phyloP scores from a whole-genome alignment of 106 monocot genomes.

The Allium sativum region DNA sequence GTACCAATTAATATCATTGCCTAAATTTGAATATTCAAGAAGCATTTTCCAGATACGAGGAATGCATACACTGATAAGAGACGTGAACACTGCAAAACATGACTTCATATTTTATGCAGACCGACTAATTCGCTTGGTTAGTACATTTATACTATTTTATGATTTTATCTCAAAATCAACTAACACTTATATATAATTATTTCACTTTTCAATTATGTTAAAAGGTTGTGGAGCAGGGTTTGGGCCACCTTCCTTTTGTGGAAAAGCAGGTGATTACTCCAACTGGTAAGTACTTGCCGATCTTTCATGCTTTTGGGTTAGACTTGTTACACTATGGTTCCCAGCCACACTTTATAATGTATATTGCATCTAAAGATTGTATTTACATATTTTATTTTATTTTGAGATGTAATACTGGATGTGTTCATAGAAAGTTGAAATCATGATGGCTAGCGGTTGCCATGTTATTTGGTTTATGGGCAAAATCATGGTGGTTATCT shows the following conservation, averaged over 20 bases:
- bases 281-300: constrained; percentile 46
- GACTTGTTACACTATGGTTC: not conserved
- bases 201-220: not conserved
- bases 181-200: not conserved
- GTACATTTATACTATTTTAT: constrained; percentile 21
- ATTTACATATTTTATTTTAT: too few species aligned
- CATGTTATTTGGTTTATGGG: too few species aligned
- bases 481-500: too few species aligned
- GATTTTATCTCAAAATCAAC: not conserved
- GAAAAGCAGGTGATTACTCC: constrained; percentile 98
- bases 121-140: constrained; percentile 86
- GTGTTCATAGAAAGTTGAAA: too few species aligned
- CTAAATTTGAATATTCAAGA: too few species aligned
- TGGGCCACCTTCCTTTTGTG: constrained; percentile 83
- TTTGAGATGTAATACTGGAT: too few species aligned
- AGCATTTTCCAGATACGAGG: constrained; percentile 59
- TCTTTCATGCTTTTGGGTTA: not conserved
- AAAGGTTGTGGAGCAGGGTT: constrained; percentile 94
- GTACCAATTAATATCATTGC: too few species aligned
- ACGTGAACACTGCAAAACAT: constrained; percentile 63
- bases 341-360: too few species aligned
- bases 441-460: too few species aligned
- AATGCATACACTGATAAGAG: constrained; percentile 98
- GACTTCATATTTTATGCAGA: constrained; percentile 98
- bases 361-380: too few species aligned